These are phyloP conservation scores for Aurantiochytrium sp. DNA, from an alignment of 108 stramenopile species.

Conservation along the genomic window DNA sequence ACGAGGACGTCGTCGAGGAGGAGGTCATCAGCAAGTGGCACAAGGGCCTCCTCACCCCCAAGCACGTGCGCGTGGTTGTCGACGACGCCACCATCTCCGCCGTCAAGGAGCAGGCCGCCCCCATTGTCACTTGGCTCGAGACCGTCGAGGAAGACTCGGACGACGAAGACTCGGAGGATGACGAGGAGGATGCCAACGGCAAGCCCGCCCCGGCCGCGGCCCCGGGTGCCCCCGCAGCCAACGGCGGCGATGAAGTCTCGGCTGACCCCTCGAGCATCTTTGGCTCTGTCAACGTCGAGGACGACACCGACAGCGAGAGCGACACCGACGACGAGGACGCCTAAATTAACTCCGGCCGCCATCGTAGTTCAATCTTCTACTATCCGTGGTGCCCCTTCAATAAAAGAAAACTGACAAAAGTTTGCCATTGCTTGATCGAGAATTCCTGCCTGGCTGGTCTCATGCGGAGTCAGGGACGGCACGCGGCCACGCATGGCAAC, in stretches of 20 bases:
- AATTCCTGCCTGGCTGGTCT: too few species aligned
- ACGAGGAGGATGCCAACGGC: neutral
- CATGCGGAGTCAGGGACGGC: too few species aligned
- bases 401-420: too few species aligned
- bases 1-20: conserved; percentile 78
- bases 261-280: neutral
- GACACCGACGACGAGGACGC: conserved; percentile 7
- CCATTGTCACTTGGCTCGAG: conserved; percentile 29
- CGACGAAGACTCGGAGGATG: neutral
- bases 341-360: too few species aligned
- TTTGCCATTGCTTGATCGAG: too few species aligned
- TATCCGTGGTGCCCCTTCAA: too few species aligned
- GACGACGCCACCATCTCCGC: neutral
- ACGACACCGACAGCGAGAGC: conserved; percentile 17
- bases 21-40: conserved; percentile 80
- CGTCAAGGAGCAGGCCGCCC: neutral
- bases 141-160: conserved; percentile 33
- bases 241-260: neutral
- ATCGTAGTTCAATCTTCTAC: too few species aligned
- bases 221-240: neutral
- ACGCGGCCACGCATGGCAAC: too few species aligned
- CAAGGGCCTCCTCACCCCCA: conserved; percentile 38
- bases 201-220: neutral
- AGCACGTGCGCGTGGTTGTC: conserved; percentile 16
- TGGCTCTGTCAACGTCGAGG: neutral